A percentile compares a stretch with the other conserved stretches of the same genome.
Conservation (phyloP, 345 rosid genomes). For the Camelina neglecta region DNA sequence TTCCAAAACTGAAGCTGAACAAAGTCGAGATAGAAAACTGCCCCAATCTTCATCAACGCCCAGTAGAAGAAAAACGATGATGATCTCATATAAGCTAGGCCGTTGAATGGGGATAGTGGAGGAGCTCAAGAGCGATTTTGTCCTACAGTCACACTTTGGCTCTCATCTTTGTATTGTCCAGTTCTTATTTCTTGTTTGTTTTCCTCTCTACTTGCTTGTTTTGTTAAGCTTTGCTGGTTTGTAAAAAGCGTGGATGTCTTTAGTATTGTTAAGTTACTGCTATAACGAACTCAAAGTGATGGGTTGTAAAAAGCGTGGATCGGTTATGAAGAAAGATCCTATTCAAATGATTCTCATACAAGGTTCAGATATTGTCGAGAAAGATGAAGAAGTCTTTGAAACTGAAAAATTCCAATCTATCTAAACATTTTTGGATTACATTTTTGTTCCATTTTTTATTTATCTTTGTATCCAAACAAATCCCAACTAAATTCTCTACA, state of each 20-base stretch:
- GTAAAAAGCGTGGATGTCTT: not conserved
- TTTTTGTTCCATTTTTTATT: no score
- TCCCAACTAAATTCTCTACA: no score
- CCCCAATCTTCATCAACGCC: not conserved
- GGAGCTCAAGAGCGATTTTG: not conserved
- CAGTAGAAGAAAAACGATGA: not conserved
- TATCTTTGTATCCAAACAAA: no score
- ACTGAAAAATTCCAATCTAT: no score
- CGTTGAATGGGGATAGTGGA: not conserved
- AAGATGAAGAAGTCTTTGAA: no score
- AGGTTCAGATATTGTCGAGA: no score
- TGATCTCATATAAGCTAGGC: not conserved
- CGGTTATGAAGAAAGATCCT: no score
- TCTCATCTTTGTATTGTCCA: not conserved
- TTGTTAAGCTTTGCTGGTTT: not conserved
- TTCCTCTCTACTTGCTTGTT: not conserved
- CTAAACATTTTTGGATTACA: no score
- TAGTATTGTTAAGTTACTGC: no score
- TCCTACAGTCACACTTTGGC: not conserved
- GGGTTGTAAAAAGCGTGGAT: no score
- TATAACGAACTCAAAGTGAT: no score
- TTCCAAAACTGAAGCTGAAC: slow-evolving; percentile 8
- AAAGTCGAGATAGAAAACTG: not conserved
- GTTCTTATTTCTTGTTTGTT: not conserved
- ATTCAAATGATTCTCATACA: no score